phyloP scores from a whole-genome alignment of 164 flowering plant species.

The Houttuynia cordata region DNA sequence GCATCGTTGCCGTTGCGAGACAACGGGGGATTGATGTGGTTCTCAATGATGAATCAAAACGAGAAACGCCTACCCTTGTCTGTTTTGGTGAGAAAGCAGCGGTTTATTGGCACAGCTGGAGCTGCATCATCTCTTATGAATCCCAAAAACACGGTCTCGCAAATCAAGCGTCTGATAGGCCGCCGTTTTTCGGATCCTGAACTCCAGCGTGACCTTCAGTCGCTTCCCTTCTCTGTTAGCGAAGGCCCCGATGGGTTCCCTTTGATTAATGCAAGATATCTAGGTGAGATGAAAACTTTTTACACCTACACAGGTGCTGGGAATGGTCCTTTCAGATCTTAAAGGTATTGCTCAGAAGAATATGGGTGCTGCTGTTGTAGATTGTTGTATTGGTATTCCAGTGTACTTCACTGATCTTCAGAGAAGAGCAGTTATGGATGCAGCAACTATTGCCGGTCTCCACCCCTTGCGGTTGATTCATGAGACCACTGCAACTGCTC shows the following conservation, averaged over 20 bases:
- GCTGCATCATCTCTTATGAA: conserved; percentile 80
- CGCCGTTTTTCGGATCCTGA: conserved; percentile 70
- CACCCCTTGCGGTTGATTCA: conserved; percentile 69
- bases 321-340: conserved; percentile 67
- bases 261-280: conserved; percentile 55
- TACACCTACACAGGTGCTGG: conserved; percentile 78
- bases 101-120: conserved; percentile 89
- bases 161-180: conserved; percentile 70
- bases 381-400: conserved; percentile 90
- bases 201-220: conserved; percentile 56
- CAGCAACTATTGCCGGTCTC: conserved; percentile 80
- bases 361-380: conserved; percentile 76
- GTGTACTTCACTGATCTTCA: conserved; percentile 85
- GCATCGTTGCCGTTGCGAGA: conserved; percentile 85
- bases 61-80: conserved; percentile 83
- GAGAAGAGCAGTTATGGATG: conserved; percentile 82
- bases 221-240: conserved; percentile 57
- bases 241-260: conserved; percentile 94
- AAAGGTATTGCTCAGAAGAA: conserved; percentile 82
- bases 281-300: conserved; percentile 59
- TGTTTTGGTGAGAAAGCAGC: conserved; percentile 89
- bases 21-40: conserved; percentile 85
- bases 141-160: conserved; percentile 73
- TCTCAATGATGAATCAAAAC: conserved; percentile 83
- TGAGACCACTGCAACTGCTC: conserved; percentile 82